These are phyloP conservation scores for Penicillium canescens DNA, from an alignment of 495 filamentous ascomycete species.

Conservation along the genomic window DNA sequence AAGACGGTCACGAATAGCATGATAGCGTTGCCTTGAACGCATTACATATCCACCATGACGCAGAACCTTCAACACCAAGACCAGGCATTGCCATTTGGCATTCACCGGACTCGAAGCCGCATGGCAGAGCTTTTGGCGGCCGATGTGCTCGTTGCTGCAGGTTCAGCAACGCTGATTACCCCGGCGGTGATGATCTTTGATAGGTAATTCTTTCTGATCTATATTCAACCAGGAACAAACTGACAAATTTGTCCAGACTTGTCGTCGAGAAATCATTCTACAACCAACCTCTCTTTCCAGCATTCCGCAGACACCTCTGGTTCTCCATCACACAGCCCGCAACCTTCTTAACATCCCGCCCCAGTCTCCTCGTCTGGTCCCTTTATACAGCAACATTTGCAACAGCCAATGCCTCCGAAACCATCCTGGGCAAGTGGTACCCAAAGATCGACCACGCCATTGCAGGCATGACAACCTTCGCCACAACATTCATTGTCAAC, in stretches of 20 bases:
- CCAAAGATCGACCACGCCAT: slow-evolving; percentile 54
- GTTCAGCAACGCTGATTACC: slow-evolving; percentile 39
- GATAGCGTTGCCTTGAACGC: slow-evolving; percentile 8
- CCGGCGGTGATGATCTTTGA: slow-evolving; percentile 45
- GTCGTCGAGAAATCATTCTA: slow-evolving; percentile 90
- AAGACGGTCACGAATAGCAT: slow-evolving; percentile 4
- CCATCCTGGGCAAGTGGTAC: slow-evolving; percentile 34
- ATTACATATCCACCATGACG: slow-evolving; percentile 17
- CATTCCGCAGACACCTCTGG: slow-evolving; percentile 61
- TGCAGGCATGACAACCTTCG: slow-evolving; percentile 35
- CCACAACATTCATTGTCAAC: slow-evolving; percentile 40
- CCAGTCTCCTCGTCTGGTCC: slow-evolving; percentile 76
- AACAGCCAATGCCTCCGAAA: slow-evolving; percentile 72
- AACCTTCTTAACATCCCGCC: slow-evolving; percentile 67
- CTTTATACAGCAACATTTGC: slow-evolving; percentile 87
- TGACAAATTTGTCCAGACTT: slow-evolving; percentile 24
- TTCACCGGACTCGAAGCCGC: slow-evolving; percentile 29
- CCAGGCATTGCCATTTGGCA: slow-evolving; percentile 27
- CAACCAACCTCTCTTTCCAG: slow-evolving; percentile 61
- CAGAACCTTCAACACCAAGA: slow-evolving; percentile 29
- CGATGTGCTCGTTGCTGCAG: slow-evolving; percentile 37
- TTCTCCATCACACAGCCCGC: slow-evolving; percentile 67
- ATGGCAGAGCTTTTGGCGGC: slow-evolving; percentile 34
- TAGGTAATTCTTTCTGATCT: slow-evolving; percentile 19
- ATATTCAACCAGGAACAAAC: neutral